Evolutionary conservation across 2,329 filamentous ascomycete genomes (phyloP).

Genomic region (Mycosphaerella sp.): DNA sequence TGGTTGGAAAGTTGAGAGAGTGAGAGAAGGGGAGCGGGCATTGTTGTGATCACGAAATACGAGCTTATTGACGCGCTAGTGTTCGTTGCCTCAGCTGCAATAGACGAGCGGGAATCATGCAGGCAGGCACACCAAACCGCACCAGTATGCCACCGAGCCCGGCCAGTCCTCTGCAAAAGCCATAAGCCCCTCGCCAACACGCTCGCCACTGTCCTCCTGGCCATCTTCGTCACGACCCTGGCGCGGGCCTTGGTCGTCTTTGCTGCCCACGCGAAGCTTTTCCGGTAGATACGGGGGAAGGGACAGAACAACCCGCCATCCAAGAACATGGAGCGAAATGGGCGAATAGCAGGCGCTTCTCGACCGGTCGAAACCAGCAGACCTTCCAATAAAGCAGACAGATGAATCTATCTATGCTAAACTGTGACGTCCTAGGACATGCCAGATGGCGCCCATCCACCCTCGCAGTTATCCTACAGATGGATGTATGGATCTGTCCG

Average conservation of each 20-base stretch:
- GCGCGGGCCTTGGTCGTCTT: neutral
- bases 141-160: neutral
- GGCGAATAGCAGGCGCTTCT: too few species aligned
- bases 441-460: too few species aligned
- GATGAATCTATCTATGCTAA: too few species aligned
- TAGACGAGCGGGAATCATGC: neutral
- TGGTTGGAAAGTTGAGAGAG: neutral
- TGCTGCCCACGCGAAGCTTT: too few species aligned
- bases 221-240: neutral
- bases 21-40: neutral
- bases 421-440: too few species aligned
- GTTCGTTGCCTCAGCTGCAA: neutral
- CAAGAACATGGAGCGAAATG: neutral
- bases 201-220: neutral
- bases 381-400: too few species aligned
- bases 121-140: neutral
- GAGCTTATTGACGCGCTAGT: neutral
- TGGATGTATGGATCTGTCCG: too few species aligned
- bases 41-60: neutral
- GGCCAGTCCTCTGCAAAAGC: neutral
- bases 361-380: too few species aligned
- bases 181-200: neutral
- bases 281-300: neutral
- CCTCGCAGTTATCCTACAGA: too few species aligned
- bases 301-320: neutral